These are phyloP conservation scores for Plectranthus barbatus DNA, from an alignment of 257 asterid genomes.

Conservation along the genomic window DNA sequence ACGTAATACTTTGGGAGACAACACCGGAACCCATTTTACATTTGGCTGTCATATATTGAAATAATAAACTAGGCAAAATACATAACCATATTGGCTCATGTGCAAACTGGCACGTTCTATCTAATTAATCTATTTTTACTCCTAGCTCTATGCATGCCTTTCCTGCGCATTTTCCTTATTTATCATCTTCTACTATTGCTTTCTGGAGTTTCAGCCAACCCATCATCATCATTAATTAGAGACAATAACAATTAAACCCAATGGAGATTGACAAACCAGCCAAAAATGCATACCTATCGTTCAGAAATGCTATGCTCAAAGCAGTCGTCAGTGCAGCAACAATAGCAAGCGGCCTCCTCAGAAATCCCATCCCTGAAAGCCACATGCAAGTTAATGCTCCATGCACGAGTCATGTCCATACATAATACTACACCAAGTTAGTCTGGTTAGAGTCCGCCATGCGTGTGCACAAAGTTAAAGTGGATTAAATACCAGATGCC, in stretches of 20 bases:
- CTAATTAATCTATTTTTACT: not conserved
- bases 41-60: too few species aligned
- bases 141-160: constrained; percentile 1
- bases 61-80: not conserved
- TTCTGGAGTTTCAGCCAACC: not conserved
- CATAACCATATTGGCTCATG: not conserved
- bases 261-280: not conserved
- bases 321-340: constrained; percentile 77
- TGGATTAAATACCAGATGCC: not conserved
- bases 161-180: not conserved
- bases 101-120: not conserved
- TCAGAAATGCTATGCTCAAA: constrained; percentile 66
- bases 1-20: not conserved
- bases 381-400: constrained; percentile 1
- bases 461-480: not conserved
- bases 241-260: not conserved
- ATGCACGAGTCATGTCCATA: constrained; percentile 1
- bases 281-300: constrained; percentile 56
- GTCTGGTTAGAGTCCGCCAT: not conserved
- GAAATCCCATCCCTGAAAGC: constrained; percentile 74
- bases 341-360: constrained; percentile 74
- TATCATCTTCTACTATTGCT: not conserved
- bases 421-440: too few species aligned
- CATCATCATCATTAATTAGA: not conserved
- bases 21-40: not conserved